Evolutionary conservation across 2,329 filamentous ascomycete genomes (phyloP).

Genomic region (Volutella citrinella): DNA sequence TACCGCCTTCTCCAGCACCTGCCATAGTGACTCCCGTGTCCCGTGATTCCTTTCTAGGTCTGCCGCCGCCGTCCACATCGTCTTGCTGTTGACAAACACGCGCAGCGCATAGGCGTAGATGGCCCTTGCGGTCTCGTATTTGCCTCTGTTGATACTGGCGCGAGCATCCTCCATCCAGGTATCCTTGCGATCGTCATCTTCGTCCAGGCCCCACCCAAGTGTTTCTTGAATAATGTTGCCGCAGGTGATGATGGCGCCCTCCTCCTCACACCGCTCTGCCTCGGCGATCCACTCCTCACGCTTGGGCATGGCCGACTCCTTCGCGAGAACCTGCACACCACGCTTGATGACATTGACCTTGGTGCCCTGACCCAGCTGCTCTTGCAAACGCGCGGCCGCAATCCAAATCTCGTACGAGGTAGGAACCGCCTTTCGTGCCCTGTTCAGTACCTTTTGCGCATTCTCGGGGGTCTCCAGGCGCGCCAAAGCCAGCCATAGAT

Average conservation of each 20-base stretch:
- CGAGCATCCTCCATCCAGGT: constrained; percentile 95
- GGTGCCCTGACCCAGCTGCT: constrained; percentile 74
- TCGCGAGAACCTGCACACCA: constrained; percentile 81
- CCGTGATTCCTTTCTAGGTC: constrained; percentile 91
- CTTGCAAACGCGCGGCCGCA: constrained; percentile 84
- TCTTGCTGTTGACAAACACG: constrained; percentile 84
- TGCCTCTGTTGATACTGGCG: constrained; percentile 73
- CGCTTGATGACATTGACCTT: constrained; percentile 94
- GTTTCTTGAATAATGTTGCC: constrained; percentile 89
- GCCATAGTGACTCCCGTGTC: constrained; percentile 75
- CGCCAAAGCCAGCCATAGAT: constrained; percentile 91
- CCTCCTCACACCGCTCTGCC: constrained; percentile 91
- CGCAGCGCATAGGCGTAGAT: constrained; percentile 91
- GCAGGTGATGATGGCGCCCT: constrained; percentile 83
- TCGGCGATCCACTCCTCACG: constrained; percentile 96
- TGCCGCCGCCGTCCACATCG: constrained; percentile 85
- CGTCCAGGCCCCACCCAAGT: constrained; percentile 86
- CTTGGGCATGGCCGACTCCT: constrained; percentile 94
- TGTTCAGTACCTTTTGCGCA: constrained; percentile 92
- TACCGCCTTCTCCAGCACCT: constrained; percentile 86
- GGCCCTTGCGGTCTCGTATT: constrained; percentile 85
- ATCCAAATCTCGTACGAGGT: constrained; percentile 97
- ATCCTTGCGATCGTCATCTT: constrained; percentile 94
- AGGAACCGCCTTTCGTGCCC: constrained; percentile 87
- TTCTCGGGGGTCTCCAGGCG: constrained; percentile 86